phyloP scores from a whole-genome alignment of 2,329 filamentous ascomycete species.

The Stachybotrys echinatus region DNA sequence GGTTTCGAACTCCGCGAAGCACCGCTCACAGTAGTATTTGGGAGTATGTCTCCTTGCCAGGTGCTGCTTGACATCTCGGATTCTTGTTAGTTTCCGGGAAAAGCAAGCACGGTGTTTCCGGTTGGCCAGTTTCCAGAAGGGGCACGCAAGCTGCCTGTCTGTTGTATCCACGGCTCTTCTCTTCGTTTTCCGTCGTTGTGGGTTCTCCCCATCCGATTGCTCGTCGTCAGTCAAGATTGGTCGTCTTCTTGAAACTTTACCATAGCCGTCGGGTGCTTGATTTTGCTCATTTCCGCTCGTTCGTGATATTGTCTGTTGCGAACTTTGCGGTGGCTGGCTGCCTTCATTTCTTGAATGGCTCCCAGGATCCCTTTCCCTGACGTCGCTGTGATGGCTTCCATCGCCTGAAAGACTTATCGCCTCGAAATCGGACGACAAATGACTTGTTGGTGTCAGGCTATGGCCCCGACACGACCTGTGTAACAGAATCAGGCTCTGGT shows the following conservation, averaged over 20 bases:
- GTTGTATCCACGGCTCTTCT: background rate
- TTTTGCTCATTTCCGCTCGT: too few relatives aligned
- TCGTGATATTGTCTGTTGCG: too few relatives aligned
- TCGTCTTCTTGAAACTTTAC: background rate
- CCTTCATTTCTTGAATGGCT: too few relatives aligned
- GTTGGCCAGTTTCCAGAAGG: slow-evolving; percentile 23
- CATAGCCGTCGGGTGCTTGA: too few relatives aligned
- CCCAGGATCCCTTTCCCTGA: too few relatives aligned
- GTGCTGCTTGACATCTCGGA: slow-evolving; percentile 25
- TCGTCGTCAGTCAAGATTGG: background rate
- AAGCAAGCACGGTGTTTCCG: slow-evolving; percentile 19
- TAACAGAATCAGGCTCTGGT: background rate
- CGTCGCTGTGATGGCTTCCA: too few relatives aligned
- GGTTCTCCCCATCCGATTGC: background rate
- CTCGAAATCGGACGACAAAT: too few relatives aligned
- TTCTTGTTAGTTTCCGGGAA: slow-evolving; percentile 14
- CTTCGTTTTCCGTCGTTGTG: background rate
- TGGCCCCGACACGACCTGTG: too few relatives aligned
- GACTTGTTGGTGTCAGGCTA: too few relatives aligned
- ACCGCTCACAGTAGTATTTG: background rate
- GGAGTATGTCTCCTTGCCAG: slow-evolving; percentile 6
- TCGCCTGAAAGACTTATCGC: too few relatives aligned
- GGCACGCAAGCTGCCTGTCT: slow-evolving; percentile 13
- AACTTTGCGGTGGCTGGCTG: too few relatives aligned
- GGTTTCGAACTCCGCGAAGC: background rate